Evolutionary conservation across 768 basidiomycete genomes (phyloP), one percentile per base, ranked within the genome.

Genomic region (Phaeotremella fagi): DNA sequence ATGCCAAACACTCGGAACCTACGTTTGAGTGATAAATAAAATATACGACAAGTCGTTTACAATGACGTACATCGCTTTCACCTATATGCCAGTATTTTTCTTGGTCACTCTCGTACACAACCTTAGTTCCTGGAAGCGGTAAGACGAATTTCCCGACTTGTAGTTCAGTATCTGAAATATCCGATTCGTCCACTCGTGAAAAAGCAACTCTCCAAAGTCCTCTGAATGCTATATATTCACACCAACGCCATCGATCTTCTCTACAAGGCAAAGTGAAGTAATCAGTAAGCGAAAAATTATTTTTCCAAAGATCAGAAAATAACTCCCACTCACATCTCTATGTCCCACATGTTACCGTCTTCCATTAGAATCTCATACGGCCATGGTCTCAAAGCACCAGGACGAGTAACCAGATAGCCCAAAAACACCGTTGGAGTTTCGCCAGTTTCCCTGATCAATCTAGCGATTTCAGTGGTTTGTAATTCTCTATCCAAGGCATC

Each of bases 141-240:
- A 91, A 69, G 45, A 86, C 79, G 66, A 90, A 92, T 71, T 87
- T 88, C 11, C 84, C 89, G 31, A 92, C 82, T 74, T 74, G 90
- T 47, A 90, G 79, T 66, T 92, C 89, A 1, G 90, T 92, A 65
- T 94, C 90, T 23, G 88, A 90, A 58, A 94, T 85, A 28, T 83
- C 83, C 22, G 87, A 84, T 18, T 88, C 81, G 11, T 88, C 87
- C 16, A 94, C 73, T 16, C 90, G 81, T 0, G 85, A 89, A 68
- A 88, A 92, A 5, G 50, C 74, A 16, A 75, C 60, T 3, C 74
- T 45, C 64, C 63, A 69, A 2, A 74, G 35, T 1, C 63, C 87
- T 11, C 89, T 82, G 70, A 88, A 92, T 23, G 88, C 75, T 45
- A 94, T 88, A 66, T 92, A 92, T 77, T 92, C 87, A 76, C 90